Base-by-base conservation (phyloP, 176 grass and related monocot genomes). In the Puccinellia tenuiflora region DNA sequence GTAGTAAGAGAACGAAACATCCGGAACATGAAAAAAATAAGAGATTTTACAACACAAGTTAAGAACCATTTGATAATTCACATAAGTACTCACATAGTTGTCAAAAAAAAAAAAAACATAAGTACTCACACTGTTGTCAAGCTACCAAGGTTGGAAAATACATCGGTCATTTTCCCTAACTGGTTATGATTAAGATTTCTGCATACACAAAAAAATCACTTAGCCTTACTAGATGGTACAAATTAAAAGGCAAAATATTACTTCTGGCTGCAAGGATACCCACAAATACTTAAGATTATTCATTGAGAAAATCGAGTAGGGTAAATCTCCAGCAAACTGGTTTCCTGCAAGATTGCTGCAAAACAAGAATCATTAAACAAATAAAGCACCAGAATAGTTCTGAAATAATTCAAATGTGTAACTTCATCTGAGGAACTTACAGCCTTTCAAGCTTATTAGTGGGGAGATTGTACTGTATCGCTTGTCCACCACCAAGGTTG, bases 161-260 rank as follows among this genome's bases (percentile, higher is more conserved):
- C 85, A 82, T 98, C 96, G 10, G 51, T 84, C 31, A 98, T 88
- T 81, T 88, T 93, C 78, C 96, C 96, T 83, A 98, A 73, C 75
- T 92, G 88, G 69, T 98, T 98, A 73, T 96, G 91, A 51, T 71
- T 85, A 83, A 96, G 89, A 77, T 96, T 92, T 88, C 96, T 98
- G 77, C 74, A 46, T 75, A 73, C 62, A 87, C 24, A 31, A 86
- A 5, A 57, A 54, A 68, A 17, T 52, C 22, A 75, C 81, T 91
- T 84, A 93, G 78, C 38, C 34, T 24, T 67, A 83, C 33, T 43
- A 81, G 35, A 85, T 73, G 28, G 84, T 42, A 79, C 43, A 65
- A 37, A 65, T 79, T 75, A 24, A 22, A 26, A 79, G 43, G 43
- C 13, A 79, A 76, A 71, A 79, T 33, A 74, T 50, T 75, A 85